Evolutionary conservation across 805 yeast genomes (phyloP), one percentile per base, ranked within the genome.

Genomic region (Candida broadrunensis): DNA sequence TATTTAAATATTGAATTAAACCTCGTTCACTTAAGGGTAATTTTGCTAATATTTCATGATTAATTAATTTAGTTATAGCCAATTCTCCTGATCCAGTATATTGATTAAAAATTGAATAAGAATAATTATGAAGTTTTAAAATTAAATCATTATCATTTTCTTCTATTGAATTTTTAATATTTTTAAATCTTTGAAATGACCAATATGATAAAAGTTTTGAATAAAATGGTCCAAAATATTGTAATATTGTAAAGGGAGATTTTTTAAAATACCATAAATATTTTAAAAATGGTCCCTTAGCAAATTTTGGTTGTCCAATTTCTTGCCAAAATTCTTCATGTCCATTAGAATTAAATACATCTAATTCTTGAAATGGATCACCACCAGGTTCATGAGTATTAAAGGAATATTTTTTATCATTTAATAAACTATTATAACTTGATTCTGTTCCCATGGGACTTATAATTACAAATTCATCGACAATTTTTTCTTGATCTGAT

Each of bases 381-480:
- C 63, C 65, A 6, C 65, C 66, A 5, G 42, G 39, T 20, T 56
- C 65, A 37, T 63, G 69, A 41, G 60, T 63, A 41, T 65, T 63
- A 38, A 57, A 56, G 39, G 64, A 69, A 37, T 55, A 56, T 33
- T 54, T 47, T 27, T 52, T 52, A 41, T 57, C 46, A 39, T 55
- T 65, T 20, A 69, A 49, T 45, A 68, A 60, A 43, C 73, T 67
- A 14, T 47, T 42, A 23, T 50, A 49, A 39, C 62, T 66, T 12
- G 72, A 56, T 42, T 69, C 74, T 1, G 74, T 67, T 3, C 74
- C 74, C 72, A 69, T 62, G 3, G 74, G 73, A 47, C 73, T 67
- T 4, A 68, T 70, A 14, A 58, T 39, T 26, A 61, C 50, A 46
- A 55, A 32, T 41, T 54, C 21, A 55, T 67, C 40, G 3, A 54